phyloP scores from a whole-genome alignment of 2,329 filamentous ascomycete species.

The Trichophyton simii region DNA sequence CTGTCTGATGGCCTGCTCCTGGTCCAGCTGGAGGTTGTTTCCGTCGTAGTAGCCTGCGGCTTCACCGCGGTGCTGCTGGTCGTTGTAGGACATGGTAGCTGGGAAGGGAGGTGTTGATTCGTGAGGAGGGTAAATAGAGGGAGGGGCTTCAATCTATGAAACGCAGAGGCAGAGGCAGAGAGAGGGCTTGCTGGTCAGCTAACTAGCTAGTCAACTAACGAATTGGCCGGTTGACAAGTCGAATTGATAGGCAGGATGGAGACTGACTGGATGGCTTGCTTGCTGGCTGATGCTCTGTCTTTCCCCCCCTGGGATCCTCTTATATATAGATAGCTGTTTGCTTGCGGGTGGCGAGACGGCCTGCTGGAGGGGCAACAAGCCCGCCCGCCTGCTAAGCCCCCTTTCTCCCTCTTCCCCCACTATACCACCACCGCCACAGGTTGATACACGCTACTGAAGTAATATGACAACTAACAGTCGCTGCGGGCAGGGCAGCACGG shows the following conservation, averaged over 20 bases:
- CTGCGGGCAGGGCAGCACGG: background rate
- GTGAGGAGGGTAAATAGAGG: background rate
- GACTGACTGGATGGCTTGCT: background rate
- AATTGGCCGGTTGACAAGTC: background rate
- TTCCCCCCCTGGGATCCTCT: too few relatives aligned
- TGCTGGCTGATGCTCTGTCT: too few relatives aligned
- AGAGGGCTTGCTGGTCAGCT: background rate
- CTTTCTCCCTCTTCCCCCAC: background rate
- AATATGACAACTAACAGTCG: too few relatives aligned
- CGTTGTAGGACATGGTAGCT: conserved; percentile 9
- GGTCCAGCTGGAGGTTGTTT: conserved; percentile 34
- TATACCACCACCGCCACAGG: background rate
- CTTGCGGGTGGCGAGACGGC: background rate
- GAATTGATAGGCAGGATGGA: background rate
- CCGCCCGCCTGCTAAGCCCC: background rate
- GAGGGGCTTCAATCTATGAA: too few relatives aligned
- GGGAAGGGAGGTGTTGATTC: conserved; percentile 11
- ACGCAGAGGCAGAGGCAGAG: background rate
- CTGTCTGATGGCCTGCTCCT: conserved; percentile 42
- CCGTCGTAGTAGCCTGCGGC: conserved; percentile 4
- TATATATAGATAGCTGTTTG: too few relatives aligned
- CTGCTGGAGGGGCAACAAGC: conserved; percentile 2
- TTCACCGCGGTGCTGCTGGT: background rate
- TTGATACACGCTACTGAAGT: too few relatives aligned
- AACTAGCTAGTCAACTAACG: background rate